Conservation (phyloP, 2,329 filamentous ascomycete genomes). For the Microcyclospora pomicola region DNA sequence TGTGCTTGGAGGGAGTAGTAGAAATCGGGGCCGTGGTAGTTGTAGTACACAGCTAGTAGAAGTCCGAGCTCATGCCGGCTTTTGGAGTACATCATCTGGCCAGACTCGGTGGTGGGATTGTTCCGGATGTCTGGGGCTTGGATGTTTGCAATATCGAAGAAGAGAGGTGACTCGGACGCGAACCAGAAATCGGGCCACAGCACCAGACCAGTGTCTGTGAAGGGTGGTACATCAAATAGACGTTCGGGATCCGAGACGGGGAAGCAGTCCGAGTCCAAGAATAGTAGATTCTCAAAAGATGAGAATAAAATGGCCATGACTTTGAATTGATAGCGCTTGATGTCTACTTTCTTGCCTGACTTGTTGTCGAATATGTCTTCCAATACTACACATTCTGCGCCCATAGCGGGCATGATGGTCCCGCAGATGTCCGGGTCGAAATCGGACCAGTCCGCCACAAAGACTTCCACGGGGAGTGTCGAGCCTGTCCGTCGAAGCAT, state of each 20-base stretch:
- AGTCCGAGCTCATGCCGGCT: constrained; percentile 11
- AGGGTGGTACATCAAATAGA: constrained; percentile 30
- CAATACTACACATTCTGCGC: no score
- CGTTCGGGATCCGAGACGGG: no score
- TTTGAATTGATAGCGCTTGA: no score
- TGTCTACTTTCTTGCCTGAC: no score
- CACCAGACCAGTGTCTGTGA: constrained; percentile 27
- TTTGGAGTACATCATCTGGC: neutral
- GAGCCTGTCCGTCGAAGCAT: constrained; percentile 34
- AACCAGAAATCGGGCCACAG: constrained; percentile 37
- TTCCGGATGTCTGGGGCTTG: neutral
- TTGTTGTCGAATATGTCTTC: no score
- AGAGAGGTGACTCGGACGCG: constrained; percentile 20
- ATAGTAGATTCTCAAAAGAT: no score
- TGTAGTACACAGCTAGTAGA: constrained; percentile 36
- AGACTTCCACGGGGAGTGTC: constrained; percentile 18
- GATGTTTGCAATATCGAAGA: neutral
- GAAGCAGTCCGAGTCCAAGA: no score
- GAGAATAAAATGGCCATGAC: no score
- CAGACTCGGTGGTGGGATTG: no score
- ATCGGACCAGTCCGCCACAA: no score
- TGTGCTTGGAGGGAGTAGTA: constrained; percentile 35
- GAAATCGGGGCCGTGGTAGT: constrained; percentile 30
- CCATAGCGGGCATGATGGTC: no score
- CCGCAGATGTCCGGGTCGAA: constrained; percentile 14